Evolutionary conservation across 2,329 filamentous ascomycete genomes (phyloP), one percentile per base, ranked within the genome.

Genomic region (Fusarium tupiense): DNA sequence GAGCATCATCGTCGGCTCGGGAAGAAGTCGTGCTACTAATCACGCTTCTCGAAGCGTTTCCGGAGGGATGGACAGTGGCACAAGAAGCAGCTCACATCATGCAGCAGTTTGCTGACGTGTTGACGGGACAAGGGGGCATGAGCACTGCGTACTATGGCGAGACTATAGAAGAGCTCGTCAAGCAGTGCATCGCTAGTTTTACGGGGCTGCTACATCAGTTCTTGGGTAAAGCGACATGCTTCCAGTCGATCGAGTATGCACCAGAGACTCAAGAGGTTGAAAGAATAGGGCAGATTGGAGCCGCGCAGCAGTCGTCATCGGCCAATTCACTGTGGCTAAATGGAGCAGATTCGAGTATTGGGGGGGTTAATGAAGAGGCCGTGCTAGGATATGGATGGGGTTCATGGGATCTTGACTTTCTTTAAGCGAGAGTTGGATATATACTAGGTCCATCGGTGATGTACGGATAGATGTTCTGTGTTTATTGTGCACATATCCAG

Each of bases 41-140:
- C 38, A 76, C 75, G 38, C 80, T 84, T 29, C 78, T 84, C 20
- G 81, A 84, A 46, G 82, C 83, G 14, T 85, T 85, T 64, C 79
- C 83, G 1, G 77, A 79, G 19, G 76, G 74, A 33, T 85, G 83
- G 83, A 50, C 67, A 8, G 72, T 77, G 8, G 82, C 83, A 5
- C 81, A 79, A 22, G 80, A 80, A n/a, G 82, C 80, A 14, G 81
- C 81, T 9, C 77, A 77, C 16, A 75, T 84, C 29, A 76, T 84
- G 44, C 76, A 81, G 72, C 44, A 81, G 77, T 76, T 83, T 68
- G 66, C 72, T 12, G 66, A 62, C 31, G 58, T 75, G n/a, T 59
- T 75, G 47, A 57, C 67, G 41, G 72, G 72, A 41, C 64, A 70
- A 60, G 70, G 74, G n/a, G 62, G 63, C 13, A 67, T 76, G 53